Base-by-base conservation (phyloP, 2,329 filamentous ascomycete genomes). In the Fusarium dimerum region DNA sequence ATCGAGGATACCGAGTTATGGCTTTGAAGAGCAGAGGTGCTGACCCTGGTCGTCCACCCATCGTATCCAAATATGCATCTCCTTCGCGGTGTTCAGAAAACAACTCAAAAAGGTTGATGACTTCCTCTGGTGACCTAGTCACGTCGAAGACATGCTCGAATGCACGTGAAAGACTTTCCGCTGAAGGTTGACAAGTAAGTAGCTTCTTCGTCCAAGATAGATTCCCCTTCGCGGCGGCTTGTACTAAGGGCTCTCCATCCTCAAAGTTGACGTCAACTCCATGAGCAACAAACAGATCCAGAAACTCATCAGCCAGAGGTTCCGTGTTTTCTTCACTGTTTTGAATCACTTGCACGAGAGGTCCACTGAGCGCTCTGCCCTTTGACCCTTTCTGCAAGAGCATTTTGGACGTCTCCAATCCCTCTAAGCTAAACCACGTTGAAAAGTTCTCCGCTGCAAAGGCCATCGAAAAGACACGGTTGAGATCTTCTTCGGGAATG, bases 81-180 rank as follows among this genome's bases (percentile, higher is more conserved):
- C 73, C 78, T 2, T 78, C 71, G 7, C 75, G 68, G 50, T 81
- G 76, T 20, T 80, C 78, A 1, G 76, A 70, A 48, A 85, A 84
- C 9, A 82, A 64, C 3, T 71, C 69, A 39, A 85, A 76, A 5
- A 85, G 69, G 3, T 76, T 72, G 36, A 84, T 62, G 2, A 76
- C 73, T 2, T 77, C 73, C 1, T 81, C 76, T 51, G 85, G 80
- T 3, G 76, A 64, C 1, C 80, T 64, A 0, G 75, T 71, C 0
- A 76, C 76, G 43, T 79, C 77, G 45, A 88, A 81, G 2, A 87
- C 76, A 34, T 74, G 76, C 17, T 81, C 79, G 48, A 88, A 81
- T 0, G 81, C 81, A 51, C 75, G 68, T 0, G 77, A 78, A 2
- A 87, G 66, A 0, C 81, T 73, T 42, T 76, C 72, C 2, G 77